Evolutionary conservation across 2,329 filamentous ascomycete genomes (phyloP).

Genomic region (Cercospora janseana): DNA sequence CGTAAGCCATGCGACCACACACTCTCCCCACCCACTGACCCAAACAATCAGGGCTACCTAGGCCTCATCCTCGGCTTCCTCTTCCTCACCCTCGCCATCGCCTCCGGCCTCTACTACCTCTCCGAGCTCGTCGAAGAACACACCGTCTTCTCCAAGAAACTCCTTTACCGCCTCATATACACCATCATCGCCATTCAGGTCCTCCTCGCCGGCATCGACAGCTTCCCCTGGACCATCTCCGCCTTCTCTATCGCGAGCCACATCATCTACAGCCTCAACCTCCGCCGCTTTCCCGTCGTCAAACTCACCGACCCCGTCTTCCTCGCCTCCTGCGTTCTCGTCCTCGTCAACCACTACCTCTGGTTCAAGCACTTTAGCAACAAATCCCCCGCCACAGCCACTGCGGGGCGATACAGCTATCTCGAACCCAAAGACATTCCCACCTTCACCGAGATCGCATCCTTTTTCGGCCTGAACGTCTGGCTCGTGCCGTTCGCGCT

Average conservation of each 20-base stretch:
- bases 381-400: slow-evolving; percentile 49
- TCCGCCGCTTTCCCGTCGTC: slow-evolving; percentile 72
- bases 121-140: slow-evolving; percentile 98
- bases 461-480: slow-evolving; percentile 92
- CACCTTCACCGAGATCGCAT: slow-evolving; percentile 88
- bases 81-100: slow-evolving; percentile 93
- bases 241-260: slow-evolving; percentile 76
- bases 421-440: slow-evolving; percentile 57
- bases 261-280: slow-evolving; percentile 82
- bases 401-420: slow-evolving; percentile 52
- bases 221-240: slow-evolving; percentile 76
- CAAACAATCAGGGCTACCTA: slow-evolving; percentile 64
- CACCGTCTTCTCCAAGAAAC: slow-evolving; percentile 82
- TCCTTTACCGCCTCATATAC: slow-evolving; percentile 86
- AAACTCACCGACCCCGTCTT: slow-evolving; percentile 87
- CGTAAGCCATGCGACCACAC: slow-evolving; percentile 29
- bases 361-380: slow-evolving; percentile 91
- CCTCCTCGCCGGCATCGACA: slow-evolving; percentile 74
- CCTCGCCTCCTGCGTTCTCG: slow-evolving; percentile 76
- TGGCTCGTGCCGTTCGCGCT: slow-evolving; percentile 95
- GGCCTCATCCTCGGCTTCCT: slow-evolving; percentile 85
- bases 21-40: neutral
- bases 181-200: slow-evolving; percentile 70
- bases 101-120: slow-evolving; percentile 97
- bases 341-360: slow-evolving; percentile 85